Evolutionary conservation across 495 filamentous ascomycete species (phyloP), one percentile per base, ranked within the genome.

Genomic region (Chlorociboria aeruginascens): DNA sequence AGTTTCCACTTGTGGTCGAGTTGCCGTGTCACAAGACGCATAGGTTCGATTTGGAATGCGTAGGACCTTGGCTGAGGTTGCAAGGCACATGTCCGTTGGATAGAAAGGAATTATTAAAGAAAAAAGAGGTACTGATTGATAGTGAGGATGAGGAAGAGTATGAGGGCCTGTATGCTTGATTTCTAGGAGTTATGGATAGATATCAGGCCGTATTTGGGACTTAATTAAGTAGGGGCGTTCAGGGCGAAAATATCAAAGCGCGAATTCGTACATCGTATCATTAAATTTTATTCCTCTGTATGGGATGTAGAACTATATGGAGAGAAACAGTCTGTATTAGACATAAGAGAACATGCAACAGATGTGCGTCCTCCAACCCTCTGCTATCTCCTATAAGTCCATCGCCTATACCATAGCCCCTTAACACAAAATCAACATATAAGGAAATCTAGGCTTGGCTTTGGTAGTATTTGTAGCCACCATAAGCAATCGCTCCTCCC

Each of bases 21-120:
- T 69, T 98, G 46, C 86, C 88, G 17, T 98, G 92, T 59, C 80
- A 89, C 56, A 71, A 72, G 9, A 77, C 72, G 16, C 92, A 98
- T 62, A 60, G 79, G 25, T 96, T 95, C 66, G 92, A 98, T 63
- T 65, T 96, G 11, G 89, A 97, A 62, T 98, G 92, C 61, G 84
- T 98, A n/a, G 72, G 74, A 40, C 90, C 92, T 1, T 98, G 92
- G 92, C 61, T 98, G 60, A 74, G 82, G 58, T 72, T 92, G 50
- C 84, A 95, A 62, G 81, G 85, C 9, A 95, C 82, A 3, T 98
- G 90, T 68, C 90, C 90, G 17, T 66, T 95, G 53, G 90, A 94
- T 61, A 72, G 90, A 39, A 76, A 78, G 60, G 80, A 89, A 56
- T 66, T 97, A 54, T 70, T 82, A 53, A 82, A 86, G 70, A 81